phyloP scores from a whole-genome alignment of 202 grass and related monocot species.

The Musa balbisiana region DNA sequence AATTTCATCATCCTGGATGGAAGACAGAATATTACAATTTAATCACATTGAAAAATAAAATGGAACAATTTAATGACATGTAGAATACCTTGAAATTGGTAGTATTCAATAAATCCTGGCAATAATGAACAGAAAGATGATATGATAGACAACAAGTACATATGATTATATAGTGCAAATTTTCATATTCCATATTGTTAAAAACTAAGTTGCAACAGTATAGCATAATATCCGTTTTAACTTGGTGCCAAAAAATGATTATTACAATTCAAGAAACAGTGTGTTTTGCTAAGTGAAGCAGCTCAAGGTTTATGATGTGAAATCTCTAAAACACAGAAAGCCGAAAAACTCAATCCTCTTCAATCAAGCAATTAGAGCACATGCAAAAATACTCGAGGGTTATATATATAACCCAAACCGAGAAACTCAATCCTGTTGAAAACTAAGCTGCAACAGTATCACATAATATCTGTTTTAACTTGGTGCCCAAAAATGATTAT shows the following conservation, averaged over 20 bases:
- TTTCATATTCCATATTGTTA: background rate
- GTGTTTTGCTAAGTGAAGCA: too few species aligned
- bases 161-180: background rate
- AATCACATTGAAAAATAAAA: too few species aligned
- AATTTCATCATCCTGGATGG: constrained; percentile 62
- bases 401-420: too few species aligned
- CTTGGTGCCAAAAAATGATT: background rate
- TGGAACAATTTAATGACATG: too few species aligned
- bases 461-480: background rate
- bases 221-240: background rate
- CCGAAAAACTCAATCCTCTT: too few species aligned
- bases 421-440: background rate
- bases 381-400: too few species aligned
- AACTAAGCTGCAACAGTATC: background rate
- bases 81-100: too few species aligned
- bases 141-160: background rate
- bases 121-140: background rate
- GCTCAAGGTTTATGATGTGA: too few species aligned
- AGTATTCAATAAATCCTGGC: too few species aligned
- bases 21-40: background rate
- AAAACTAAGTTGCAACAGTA: background rate
- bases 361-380: too few species aligned
- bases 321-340: too few species aligned
- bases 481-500: background rate
- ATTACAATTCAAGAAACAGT: background rate